Evolutionary conservation across 768 basidiomycete genomes (phyloP).

Genomic region (Tulasnella sp.): DNA sequence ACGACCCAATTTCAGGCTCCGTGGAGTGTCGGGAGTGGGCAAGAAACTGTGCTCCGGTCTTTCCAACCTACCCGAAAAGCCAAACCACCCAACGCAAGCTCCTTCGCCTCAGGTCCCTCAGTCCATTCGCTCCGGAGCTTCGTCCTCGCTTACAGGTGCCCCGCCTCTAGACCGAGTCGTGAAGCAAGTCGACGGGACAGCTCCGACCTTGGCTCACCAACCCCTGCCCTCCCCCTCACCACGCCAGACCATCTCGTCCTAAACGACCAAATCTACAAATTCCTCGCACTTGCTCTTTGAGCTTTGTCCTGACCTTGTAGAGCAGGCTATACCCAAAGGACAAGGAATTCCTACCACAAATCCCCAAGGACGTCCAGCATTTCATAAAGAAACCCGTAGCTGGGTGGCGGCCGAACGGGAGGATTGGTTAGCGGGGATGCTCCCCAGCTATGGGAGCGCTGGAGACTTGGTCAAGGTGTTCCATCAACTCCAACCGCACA

Average conservation of each 20-base stretch:
- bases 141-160: not conserved
- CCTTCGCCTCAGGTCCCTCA: not conserved
- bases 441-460: slow-evolving; percentile 61
- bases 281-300: slow-evolving; percentile 69
- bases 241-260: slow-evolving; percentile 46
- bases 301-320: slow-evolving; percentile 85
- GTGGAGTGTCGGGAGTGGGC: no score
- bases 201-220: slow-evolving; percentile 41
- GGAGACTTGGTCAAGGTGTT: slow-evolving; percentile 56
- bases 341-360: slow-evolving; percentile 70
- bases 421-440: slow-evolving; percentile 43
- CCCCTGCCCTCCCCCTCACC: slow-evolving; percentile 51
- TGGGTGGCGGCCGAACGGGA: slow-evolving; percentile 32
- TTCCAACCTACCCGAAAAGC: no score
- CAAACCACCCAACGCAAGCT: not conserved
- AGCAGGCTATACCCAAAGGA: slow-evolving; percentile 73
- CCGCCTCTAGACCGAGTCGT: not conserved
- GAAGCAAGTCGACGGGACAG: not conserved
- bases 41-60: no score
- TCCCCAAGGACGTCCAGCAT: slow-evolving; percentile 49
- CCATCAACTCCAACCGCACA: slow-evolving; percentile 75
- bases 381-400: slow-evolving; percentile 55
- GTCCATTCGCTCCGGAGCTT: slow-evolving; percentile 12
- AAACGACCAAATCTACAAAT: slow-evolving; percentile 63
- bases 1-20: no score